These are phyloP conservation scores for Plantago elongata DNA, from an alignment of 257 asterid genomes.

Conservation along the genomic window DNA sequence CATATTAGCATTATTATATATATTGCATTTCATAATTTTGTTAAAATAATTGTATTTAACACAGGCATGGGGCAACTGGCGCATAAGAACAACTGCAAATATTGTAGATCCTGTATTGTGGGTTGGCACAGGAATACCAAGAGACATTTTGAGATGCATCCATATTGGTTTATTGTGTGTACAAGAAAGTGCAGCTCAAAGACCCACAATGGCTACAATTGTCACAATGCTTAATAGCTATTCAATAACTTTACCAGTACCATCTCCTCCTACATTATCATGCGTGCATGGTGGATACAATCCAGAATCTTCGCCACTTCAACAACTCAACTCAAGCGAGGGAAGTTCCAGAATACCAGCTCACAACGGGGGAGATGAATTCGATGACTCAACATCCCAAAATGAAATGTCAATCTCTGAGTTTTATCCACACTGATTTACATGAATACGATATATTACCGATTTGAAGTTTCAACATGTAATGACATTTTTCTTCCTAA, in stretches of 20 bases:
- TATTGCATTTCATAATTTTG: neutral
- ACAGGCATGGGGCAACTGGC: slow-evolving; percentile 6
- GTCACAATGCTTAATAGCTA: slow-evolving; percentile 9
- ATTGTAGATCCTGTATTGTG: neutral
- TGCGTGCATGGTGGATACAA: neutral
- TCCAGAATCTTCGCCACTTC: neutral
- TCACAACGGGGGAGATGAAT: neutral
- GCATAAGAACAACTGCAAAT: neutral
- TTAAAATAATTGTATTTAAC: neutral
- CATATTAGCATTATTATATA: neutral
- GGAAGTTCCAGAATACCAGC: neutral
- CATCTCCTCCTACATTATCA: slow-evolving; percentile 11
- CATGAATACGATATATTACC: too few relatives aligned
- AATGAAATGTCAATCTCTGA: slow-evolving; percentile 5
- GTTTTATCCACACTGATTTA: neutral
- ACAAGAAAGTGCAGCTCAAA: slow-evolving; percentile 3
- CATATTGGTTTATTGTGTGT: neutral
- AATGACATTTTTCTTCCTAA: too few relatives aligned
- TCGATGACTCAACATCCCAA: neutral
- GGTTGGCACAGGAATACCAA: neutral
- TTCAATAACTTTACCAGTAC: slow-evolving; percentile 5
- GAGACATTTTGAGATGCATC: neutral
- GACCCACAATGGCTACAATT: slow-evolving; percentile 17
- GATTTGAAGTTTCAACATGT: too few relatives aligned
- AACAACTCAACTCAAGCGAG: too few relatives aligned